A percentile compares a stretch with the other conserved stretches of the same genome.
phyloP scores from a whole-genome alignment of 2,329 filamentous ascomycete species.

The Onygenales sp. region DNA sequence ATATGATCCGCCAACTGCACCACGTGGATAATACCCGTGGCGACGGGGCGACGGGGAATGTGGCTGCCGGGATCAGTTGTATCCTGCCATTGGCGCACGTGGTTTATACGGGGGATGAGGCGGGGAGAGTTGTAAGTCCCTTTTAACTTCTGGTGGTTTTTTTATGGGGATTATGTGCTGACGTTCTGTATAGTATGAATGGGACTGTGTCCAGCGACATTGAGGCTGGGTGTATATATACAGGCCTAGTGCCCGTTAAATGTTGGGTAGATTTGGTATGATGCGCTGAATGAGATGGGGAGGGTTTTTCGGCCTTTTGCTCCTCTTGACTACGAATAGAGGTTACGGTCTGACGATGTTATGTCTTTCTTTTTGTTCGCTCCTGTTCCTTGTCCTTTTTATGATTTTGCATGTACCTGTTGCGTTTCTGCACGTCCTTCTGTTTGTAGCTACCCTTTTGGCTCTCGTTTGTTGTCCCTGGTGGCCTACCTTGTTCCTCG shows the following conservation, averaged over 20 bases:
- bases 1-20: constrained; percentile 71
- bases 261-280: neutral
- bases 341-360: too few species aligned
- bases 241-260: neutral
- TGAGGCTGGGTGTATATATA: constrained; percentile 13
- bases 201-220: constrained; percentile 46
- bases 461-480: too few species aligned
- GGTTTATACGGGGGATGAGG: constrained; percentile 90
- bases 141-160: neutral
- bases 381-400: too few species aligned
- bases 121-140: constrained; percentile 70
- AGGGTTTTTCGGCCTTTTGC: too few species aligned
- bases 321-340: too few species aligned
- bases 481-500: too few species aligned
- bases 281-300: too few species aligned
- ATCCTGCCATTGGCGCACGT: constrained; percentile 72
- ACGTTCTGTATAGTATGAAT: constrained; percentile 40
- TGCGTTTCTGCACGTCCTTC: too few species aligned
- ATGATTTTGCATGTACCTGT: too few species aligned
- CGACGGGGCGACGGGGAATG: constrained; percentile 40
- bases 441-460: too few species aligned
- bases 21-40: constrained; percentile 62
- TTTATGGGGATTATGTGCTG: too few species aligned
- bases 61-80: constrained; percentile 65
- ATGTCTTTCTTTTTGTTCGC: too few species aligned